Percentiles rank a stretch among this genome's conserved stretches.
phyloP scores from a whole-genome alignment of 148 eudicot genomes.

The Tetragonia tetragonoides region DNA sequence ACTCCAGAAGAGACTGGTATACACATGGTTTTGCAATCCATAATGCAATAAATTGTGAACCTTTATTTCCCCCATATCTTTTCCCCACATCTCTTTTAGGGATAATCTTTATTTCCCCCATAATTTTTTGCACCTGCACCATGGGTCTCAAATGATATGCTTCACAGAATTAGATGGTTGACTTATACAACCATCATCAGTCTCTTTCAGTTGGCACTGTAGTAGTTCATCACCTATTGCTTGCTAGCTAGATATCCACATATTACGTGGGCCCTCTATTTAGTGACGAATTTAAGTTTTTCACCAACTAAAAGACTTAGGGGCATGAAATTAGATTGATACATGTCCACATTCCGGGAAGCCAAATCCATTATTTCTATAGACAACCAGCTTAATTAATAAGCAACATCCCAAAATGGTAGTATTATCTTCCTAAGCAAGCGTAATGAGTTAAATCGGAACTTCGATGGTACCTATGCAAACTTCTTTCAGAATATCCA shows the following conservation, averaged over 20 bases:
- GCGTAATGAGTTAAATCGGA: not conserved
- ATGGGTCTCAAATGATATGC: slow-evolving; percentile 16
- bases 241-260: slow-evolving; percentile 24
- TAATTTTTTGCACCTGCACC: not conserved
- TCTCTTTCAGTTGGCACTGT: slow-evolving; percentile 16
- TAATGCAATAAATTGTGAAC: not conserved
- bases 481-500: not conserved
- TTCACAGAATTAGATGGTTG: slow-evolving; percentile 17
- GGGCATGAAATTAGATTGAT: not conserved
- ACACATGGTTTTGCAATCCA: not conserved
- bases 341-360: not conserved
- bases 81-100: not conserved
- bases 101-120: not conserved
- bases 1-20: not conserved
- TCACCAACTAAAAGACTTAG: not conserved
- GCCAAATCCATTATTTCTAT: not conserved
- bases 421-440: slow-evolving; percentile 4
- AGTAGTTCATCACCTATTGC: slow-evolving; percentile 25
- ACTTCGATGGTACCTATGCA: slow-evolving; percentile 1
- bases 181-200: slow-evolving; percentile 12
- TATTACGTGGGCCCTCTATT: slow-evolving; percentile 16
- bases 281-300: slow-evolving; percentile 14
- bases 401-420: not conserved
- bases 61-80: not conserved
- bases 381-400: slow-evolving; percentile 3